phyloP scores from a whole-genome alignment of 1,139 yeast genomes.

The Suhomyces atakaporum region DNA sequence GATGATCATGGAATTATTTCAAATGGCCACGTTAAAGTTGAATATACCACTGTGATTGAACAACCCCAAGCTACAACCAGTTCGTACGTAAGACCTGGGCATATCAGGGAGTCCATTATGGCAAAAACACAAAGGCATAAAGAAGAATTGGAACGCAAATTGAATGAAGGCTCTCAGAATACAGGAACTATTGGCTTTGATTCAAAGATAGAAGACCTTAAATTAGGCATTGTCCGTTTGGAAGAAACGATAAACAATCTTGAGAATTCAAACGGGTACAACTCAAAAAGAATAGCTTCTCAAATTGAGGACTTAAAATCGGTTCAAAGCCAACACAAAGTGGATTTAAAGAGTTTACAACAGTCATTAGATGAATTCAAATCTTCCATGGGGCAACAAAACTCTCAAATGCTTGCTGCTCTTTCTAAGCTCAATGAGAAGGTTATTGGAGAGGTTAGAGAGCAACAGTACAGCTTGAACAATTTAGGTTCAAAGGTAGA shows the following conservation, averaged over 20 bases:
- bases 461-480: constrained; percentile 41
- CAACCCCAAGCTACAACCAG: constrained; percentile 14
- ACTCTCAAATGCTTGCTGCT: constrained; percentile 36
- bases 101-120: constrained; percentile 40
- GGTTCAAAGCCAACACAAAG: constrained; percentile 21
- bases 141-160: constrained; percentile 20
- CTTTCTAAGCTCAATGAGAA: constrained; percentile 39
- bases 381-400: constrained; percentile 32
- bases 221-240: constrained; percentile 6
- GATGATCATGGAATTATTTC: constrained; percentile 60
- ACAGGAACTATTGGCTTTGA: not conserved
- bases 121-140: constrained; percentile 34
- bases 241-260: constrained; percentile 5
- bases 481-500: constrained; percentile 43
- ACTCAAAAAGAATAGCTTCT: constrained; percentile 13
- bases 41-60: constrained; percentile 21
- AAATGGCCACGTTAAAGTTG: constrained; percentile 40
- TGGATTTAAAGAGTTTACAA: constrained; percentile 19
- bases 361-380: constrained; percentile 28
- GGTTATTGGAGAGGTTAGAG: constrained; percentile 48
- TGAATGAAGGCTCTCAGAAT: not conserved
- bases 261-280: constrained; percentile 12
- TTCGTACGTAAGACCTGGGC: constrained; percentile 21
- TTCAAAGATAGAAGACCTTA: not conserved
- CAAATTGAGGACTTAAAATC: constrained; percentile 21